These are phyloP conservation scores for Boechera divaricarpa DNA, from an alignment of 345 rosid genomes.

Conservation along the genomic window DNA sequence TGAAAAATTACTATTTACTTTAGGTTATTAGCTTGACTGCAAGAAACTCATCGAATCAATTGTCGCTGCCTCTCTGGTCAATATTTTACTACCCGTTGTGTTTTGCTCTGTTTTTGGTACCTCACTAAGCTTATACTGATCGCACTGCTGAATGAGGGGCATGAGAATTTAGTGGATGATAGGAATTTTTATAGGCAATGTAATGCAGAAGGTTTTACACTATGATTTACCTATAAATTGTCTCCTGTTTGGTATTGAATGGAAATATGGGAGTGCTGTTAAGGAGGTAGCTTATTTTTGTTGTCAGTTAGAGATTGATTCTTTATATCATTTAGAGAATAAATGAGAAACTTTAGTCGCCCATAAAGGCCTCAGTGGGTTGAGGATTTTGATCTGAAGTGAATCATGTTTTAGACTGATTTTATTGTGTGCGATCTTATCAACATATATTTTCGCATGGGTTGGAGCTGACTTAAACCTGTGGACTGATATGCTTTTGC, in stretches of 20 bases:
- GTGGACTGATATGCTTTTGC: conserved; percentile 42
- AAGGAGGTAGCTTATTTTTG: conserved; percentile 4
- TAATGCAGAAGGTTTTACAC: not conserved
- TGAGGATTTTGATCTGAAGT: not conserved
- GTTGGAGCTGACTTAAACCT: conserved; percentile 12
- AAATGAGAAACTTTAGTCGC: not conserved
- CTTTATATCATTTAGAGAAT: conserved; percentile 12
- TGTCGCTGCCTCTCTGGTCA: not conserved
- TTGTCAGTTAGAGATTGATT: conserved; percentile 26
- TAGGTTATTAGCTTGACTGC: conserved; percentile 1
- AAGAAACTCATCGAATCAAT: not conserved
- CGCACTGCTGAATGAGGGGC: not conserved
- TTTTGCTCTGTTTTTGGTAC: conserved; percentile 24
- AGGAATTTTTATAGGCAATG: not conserved
- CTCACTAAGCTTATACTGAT: not conserved
- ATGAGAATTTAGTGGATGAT: not conserved
- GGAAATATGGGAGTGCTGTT: conserved; percentile 4
- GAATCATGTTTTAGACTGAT: not conserved
- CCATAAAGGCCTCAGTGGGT: not conserved
- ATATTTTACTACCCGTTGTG: not conserved
- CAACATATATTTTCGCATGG: not conserved
- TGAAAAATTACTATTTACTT: not conserved
- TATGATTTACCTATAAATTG: not conserved
- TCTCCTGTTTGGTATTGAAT: not conserved
- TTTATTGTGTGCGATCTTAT: not conserved